Evolutionary conservation across 352 stramenopile genomes (phyloP).

Genomic region (Globisporangium splendens): DNA sequence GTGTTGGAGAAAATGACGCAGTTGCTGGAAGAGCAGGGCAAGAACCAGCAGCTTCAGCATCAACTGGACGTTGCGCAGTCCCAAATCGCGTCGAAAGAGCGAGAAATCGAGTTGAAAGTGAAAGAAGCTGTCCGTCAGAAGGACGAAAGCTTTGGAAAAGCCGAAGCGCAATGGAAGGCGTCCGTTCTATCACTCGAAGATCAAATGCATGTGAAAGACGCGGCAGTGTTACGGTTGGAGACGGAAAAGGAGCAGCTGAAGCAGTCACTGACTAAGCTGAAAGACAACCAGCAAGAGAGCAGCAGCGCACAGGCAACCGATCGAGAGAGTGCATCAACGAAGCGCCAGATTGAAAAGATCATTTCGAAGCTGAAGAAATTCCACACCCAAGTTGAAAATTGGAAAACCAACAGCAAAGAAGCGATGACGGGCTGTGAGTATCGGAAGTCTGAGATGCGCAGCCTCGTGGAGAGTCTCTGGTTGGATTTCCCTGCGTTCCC

Average conservation of each 20-base stretch:
- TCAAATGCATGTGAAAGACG: constrained; percentile 28
- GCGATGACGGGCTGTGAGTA: constrained; percentile 29
- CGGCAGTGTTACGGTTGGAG: constrained; percentile 27
- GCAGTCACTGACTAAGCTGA: constrained; percentile 22
- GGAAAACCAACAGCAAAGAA: constrained; percentile 49
- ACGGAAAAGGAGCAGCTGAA: constrained; percentile 35
- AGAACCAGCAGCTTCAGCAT: constrained; percentile 50
- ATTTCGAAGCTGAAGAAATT: constrained; percentile 41
- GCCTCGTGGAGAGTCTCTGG: constrained; percentile 47
- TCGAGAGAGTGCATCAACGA: constrained; percentile 17
- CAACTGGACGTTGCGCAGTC: constrained; percentile 35
- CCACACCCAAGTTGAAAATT: constrained; percentile 39
- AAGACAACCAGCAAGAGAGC: constrained; percentile 6
- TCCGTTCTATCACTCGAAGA: constrained; percentile 25
- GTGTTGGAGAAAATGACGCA: constrained; percentile 69
- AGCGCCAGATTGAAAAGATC: constrained; percentile 36
- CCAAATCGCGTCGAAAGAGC: constrained; percentile 28
- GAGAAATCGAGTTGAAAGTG: constrained; percentile 17
- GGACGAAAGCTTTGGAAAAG: constrained; percentile 15
- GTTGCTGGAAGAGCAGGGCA: constrained; percentile 60
- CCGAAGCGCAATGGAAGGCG: constrained; percentile 25
- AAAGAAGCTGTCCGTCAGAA: constrained; percentile 14
- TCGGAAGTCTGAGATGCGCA: constrained; percentile 21
- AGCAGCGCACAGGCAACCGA: constrained; percentile 7
- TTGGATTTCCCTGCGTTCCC: constrained; percentile 51